phyloP scores from a whole-genome alignment of 768 basidiomycete species.

The Amanita fuliginea region DNA sequence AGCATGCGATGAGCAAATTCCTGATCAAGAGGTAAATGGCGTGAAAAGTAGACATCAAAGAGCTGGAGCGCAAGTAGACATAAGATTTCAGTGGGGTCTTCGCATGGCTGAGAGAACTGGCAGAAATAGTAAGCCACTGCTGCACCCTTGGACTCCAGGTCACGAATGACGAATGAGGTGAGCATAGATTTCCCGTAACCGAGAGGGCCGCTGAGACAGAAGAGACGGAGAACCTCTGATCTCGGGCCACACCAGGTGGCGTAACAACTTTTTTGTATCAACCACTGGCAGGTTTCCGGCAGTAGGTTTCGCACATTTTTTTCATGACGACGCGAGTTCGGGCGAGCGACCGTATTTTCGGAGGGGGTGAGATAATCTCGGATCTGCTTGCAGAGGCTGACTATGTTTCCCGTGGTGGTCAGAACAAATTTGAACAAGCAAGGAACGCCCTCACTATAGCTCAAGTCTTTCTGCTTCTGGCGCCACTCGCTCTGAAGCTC shows the following conservation, averaged over 20 bases:
- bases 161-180: constrained; percentile 1
- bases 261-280: neutral
- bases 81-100: neutral
- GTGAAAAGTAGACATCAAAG: neutral
- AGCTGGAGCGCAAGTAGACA: neutral
- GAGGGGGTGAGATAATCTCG: neutral
- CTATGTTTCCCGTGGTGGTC: neutral
- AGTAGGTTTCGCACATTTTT: neutral
- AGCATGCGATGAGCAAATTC: neutral
- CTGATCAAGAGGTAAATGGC: neutral
- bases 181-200: neutral
- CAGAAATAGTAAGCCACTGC: constrained; percentile 1
- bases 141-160: neutral
- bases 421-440: neutral
- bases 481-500: neutral
- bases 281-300: neutral
- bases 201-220: neutral
- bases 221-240: neutral
- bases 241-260: neutral
- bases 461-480: neutral
- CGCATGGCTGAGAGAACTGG: neutral
- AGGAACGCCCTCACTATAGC: neutral
- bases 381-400: neutral
- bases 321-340: neutral
- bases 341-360: neutral